These are phyloP conservation scores for Chaetomium globosum DNA, from an alignment of 2,329 filamentous ascomycete genomes.

Conservation along the genomic window DNA sequence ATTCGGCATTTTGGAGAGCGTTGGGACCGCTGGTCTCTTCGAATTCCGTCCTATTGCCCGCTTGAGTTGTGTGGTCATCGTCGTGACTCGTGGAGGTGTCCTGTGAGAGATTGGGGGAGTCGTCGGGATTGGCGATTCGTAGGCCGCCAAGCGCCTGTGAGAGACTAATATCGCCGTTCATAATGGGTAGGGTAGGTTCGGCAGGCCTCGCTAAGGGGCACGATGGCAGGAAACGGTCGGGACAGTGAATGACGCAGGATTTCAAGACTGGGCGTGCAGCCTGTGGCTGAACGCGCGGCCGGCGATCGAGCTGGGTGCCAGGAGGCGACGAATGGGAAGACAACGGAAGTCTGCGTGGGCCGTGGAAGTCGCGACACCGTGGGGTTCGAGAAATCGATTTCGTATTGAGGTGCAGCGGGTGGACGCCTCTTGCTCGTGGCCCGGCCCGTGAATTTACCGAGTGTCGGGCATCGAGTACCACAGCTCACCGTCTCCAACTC, in stretches of 20 bases:
- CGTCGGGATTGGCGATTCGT: constrained; percentile 95
- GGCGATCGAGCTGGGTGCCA: background rate
- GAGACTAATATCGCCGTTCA: constrained; percentile 91
- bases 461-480: constrained; percentile 26
- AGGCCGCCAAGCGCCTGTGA: constrained; percentile 90
- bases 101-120: constrained; percentile 48
- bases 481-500: constrained; percentile 12
- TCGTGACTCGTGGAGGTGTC: constrained; percentile 42
- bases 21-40: constrained; percentile 12
- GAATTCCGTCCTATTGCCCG: constrained; percentile 15
- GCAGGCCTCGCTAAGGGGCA: constrained; percentile 1
- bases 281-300: constrained; percentile 18
- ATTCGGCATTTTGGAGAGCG: constrained; percentile 24
- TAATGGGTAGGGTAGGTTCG: constrained; percentile 48
- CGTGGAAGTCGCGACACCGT: constrained; percentile 13
- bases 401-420: constrained; percentile 25
- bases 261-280: constrained; percentile 29
- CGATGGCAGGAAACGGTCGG: constrained; percentile 9
- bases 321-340: constrained; percentile 17
- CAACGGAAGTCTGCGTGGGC: constrained; percentile 12
- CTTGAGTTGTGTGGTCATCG: constrained; percentile 32
- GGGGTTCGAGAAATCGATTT: constrained; percentile 14
- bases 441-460: constrained; percentile 29
- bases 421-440: constrained; percentile 21
- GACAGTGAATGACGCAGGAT: constrained; percentile 22